Conservation (phyloP, 495 filamentous ascomycete genomes). For the Tetracladium setigerum region DNA sequence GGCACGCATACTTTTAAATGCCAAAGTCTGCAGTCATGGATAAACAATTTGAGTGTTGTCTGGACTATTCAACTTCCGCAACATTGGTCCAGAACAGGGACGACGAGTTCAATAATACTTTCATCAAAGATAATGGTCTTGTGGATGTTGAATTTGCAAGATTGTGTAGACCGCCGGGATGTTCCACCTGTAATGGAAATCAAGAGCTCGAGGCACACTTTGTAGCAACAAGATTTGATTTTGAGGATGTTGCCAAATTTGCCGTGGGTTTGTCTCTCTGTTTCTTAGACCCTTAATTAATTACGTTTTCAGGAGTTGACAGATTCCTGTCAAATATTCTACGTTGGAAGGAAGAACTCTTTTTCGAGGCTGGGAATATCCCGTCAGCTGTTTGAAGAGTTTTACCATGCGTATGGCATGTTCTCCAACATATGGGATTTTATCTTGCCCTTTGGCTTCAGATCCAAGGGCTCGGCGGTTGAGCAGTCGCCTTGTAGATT, state of each 20-base stretch:
- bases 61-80: not conserved
- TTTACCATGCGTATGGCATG: constrained; percentile 9
- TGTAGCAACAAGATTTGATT: not conserved
- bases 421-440: constrained; percentile 19
- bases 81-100: not conserved
- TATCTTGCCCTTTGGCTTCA: constrained; percentile 18
- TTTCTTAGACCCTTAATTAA: not conserved
- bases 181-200: not conserved
- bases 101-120: not conserved
- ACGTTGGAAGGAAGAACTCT: constrained; percentile 15
- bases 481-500: constrained; percentile 13
- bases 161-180: not conserved
- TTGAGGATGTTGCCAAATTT: not conserved
- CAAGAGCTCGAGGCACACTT: not conserved
- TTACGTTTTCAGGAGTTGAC: not conserved
- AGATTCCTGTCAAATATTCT: constrained; percentile 9
- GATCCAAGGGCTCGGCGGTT: constrained; percentile 17
- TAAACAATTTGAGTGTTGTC: not conserved
- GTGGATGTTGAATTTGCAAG: not conserved
- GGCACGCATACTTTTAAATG: no score
- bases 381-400: constrained; percentile 9
- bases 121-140: not conserved
- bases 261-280: not conserved
- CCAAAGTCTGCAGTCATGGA: no score
- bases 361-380: constrained; percentile 13